Base-by-base conservation (phyloP, 495 filamentous ascomycete genomes). In the Penicillium angulare region DNA sequence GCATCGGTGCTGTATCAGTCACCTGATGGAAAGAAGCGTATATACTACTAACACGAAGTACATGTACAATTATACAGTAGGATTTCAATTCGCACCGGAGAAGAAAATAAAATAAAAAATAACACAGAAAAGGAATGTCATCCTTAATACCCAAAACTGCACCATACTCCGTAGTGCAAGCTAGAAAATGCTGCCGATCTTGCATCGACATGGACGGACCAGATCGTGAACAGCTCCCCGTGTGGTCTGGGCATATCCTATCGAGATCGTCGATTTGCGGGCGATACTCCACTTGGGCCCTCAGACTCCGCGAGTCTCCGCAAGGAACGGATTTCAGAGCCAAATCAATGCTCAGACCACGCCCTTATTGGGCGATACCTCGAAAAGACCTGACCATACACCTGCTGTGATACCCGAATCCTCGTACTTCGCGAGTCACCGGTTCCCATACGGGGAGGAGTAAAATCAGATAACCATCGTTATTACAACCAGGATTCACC, bases 231-330 rank as follows among this genome's bases (percentile, higher is more conserved):
- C 57, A 53, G 49, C 48, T 36, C 46, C 26, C 48, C 31, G 43
- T 21, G 31, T 33, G 50, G 50, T 43, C 45, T 56, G 47, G 53
- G 46, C 50, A 54, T 26, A 13, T 23, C 5, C 21, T 15, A 38
- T 62, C 49, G 20, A 51, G 58, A 61, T 64, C 61, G 61, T 44
- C 57, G 53, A 63, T 57, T 50, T 60, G 47, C 41, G 59, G 55
- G 48, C 40, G 44, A 39, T 32, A 34, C 61, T 64, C 61, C 61
- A 64, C 61, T 50, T 45, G 16, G 50, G 23, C 23, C 18, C 16
- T 33, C 9, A 34, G 12, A 48, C 43, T 49, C 48, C 43, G 53
- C 21, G 41, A 43, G 49, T 49, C 55, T 52, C 58, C 50, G 55
- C 52, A 47, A 47, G 41, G 34, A 52, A 40, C 20, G 29, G 24